Base-by-base conservation (phyloP, 306 rosid species). In the Acacia confusa region DNA sequence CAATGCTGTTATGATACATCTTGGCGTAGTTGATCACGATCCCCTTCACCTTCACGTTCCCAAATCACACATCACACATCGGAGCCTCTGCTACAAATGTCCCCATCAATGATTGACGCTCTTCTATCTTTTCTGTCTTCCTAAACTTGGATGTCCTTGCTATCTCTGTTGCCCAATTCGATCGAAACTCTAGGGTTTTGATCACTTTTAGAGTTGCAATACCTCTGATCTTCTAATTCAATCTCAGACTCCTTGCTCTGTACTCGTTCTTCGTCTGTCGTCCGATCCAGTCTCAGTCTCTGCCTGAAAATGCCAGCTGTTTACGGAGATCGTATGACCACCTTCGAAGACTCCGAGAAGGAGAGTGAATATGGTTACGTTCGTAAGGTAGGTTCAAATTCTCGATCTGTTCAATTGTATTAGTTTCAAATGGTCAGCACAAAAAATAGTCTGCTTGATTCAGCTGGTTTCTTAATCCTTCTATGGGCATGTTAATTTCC, bases 281-380 rank as follows among this genome's bases (percentile, higher is more conserved):
- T 75, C 79, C 60, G 70, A 83, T 87, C 90, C 81, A 82, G 84
- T 81, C 86, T 82, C 81, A 82, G 84, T 81, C 86, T 82, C 79
- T 25, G 81, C 70, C 66, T 48, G 58, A 88, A 82, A 85, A 96
- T 96, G 99, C 97, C 99, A 75, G 86, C 98, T 34, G 98, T 88
- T 41, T 88, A 92, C 77, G 98, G 99, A 86, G 92, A 85, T 83
- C 98, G 92, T 24, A 66, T 96, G 86, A 96, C 99, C 78, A 96
- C 99, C 36, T 96, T 96, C 83, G 99, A 96, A 65, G 99, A 96
- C 81, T 76, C 86, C 45, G 99, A 96, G 97, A 96, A 93, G 94
- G 99, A 96, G 88, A 96, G 99, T 72, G 99, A 96, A 88, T 96
- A 92, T 80, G 99, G 99, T 60, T 96, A 96, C 70, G 97, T 96